Conservation (phyloP, 73 alveolate genomes). For the Tetrahymena malaccensis region DNA sequence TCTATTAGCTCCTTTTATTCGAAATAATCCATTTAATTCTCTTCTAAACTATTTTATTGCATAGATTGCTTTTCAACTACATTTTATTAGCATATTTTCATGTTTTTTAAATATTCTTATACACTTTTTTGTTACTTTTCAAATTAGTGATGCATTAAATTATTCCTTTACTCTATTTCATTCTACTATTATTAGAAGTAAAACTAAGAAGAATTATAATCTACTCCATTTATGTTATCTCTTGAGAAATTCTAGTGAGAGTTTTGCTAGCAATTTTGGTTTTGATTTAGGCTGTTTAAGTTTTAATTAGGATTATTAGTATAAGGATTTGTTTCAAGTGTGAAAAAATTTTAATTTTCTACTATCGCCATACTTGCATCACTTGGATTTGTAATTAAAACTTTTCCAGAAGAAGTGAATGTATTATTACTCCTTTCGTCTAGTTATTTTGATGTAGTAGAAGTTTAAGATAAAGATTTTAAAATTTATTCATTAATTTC, state of each 20-base stretch:
- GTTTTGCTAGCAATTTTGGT: neutral
- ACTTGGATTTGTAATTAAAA: neutral
- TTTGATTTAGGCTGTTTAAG: neutral
- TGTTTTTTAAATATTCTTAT: neutral
- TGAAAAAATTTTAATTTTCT: neutral
- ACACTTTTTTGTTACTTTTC: neutral
- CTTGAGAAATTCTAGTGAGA: neutral
- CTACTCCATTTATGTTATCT: neutral
- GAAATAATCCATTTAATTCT: neutral
- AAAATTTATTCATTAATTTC: neutral
- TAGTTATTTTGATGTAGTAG: neutral
- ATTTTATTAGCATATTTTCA: neutral
- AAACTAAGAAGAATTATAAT: neutral
- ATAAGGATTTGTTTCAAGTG: neutral
- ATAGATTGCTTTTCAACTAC: neutral
- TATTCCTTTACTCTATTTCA: neutral
- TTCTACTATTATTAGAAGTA: neutral
- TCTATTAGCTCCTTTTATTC: neutral
- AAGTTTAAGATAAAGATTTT: neutral
- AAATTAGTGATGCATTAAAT: neutral
- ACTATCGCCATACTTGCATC: neutral
- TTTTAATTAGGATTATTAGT: neutral
- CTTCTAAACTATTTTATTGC: neutral
- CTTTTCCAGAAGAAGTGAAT: neutral
- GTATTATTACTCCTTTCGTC: neutral